Evolutionary conservation across 2,329 filamentous ascomycete genomes (phyloP), one percentile per base, ranked within the genome.

Genomic region (Periconia sp.): DNA sequence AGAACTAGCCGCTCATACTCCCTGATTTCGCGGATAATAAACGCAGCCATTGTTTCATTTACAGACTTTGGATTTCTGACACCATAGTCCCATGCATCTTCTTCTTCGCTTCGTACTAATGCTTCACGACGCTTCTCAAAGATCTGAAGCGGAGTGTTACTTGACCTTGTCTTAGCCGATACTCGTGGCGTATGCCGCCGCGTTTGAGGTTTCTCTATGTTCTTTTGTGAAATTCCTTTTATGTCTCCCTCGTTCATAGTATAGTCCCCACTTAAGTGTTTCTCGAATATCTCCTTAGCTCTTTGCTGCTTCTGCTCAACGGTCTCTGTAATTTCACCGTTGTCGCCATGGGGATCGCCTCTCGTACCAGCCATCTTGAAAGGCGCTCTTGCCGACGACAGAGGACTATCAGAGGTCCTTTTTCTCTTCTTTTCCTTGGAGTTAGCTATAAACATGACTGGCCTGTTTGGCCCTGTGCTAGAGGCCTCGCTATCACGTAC

Each of bases 1-100:
- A 69, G 56, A 3, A 68, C 57, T 3, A 58, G 47, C 3, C 74
- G 61, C 50, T 77, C 74, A 50, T 69, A 61, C 43, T 77, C 73
- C n/a, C 73, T 61, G 9, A 76, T 57, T 12, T 48, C 61, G 10
- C 46, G 48, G 10, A 75, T 49, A 16, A 76, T 73, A 5, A 32
- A 10, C 10, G 59, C 62, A 29, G 72, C 72, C 31, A 50, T 40
- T 16, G 26, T 50, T 40, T 74, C 69, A 5, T 19, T 32, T 18
- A 36, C 16, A 6, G 59, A 55, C 36, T 65, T 61, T 19, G 15
- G n/a, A 21, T 36, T 26, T 39, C 41, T 64, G 13, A 63, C 70
- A 8, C 47, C 39, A 19, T 50, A 54, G 51, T 75, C 66, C 73
- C 73, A 76, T 8, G 65, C 56, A 19, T 47, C 17, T 0, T 57